Base-by-base conservation (phyloP, 352 stramenopile genomes). In the Pythium rhizo-oryzae region DNA sequence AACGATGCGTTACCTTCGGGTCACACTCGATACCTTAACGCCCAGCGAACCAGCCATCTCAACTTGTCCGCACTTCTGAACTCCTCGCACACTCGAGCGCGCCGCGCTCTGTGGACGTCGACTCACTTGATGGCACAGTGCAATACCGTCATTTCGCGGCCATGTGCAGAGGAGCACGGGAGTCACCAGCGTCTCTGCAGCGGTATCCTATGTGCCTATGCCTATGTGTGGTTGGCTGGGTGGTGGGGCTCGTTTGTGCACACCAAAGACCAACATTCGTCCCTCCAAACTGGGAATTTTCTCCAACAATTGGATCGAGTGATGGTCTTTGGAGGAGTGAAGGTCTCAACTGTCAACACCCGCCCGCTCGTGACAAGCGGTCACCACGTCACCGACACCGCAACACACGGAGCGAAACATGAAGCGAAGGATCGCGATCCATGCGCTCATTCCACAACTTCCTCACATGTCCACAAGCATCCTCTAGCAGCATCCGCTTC, bases 201-300 rank as follows among this genome's bases (percentile, higher is more conserved):
- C 46, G 21, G 21, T n/a, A n/a, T n/a, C n/a, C n/a, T n/a, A 18
- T 24, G 44, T 50, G 44, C n/a, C 44, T 13, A 21, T n/a, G 44
- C 8, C 8, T 46, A 18, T 37, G 37, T 44, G 12, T 12, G 28
- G 28, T 33, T 33, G 28, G 3, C 2, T 33, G 28, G 6, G 6
- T n/a, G 6, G 28, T 33, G 13, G 33, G 59, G 9, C 46, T 65
- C 49, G 24, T 71, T 61, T 63, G 43, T 59, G 59, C 24, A 41
- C 43, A n/a, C 6, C 7, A 35, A 19, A 11, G 67, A 73, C 67
- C 67, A 73, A 69, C 67, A 73, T 62, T 61, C 47, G 53, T 46
- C 16, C 25, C 11, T n/a, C 12, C 54, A 41, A 66, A 69, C 19
- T 73, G 67, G 61, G 67, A 73, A 73, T 69, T 73, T 73, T 73